phyloP scores from a whole-genome alignment of 345 rosid genomes.

The Eucalyptus polyanthemos region DNA sequence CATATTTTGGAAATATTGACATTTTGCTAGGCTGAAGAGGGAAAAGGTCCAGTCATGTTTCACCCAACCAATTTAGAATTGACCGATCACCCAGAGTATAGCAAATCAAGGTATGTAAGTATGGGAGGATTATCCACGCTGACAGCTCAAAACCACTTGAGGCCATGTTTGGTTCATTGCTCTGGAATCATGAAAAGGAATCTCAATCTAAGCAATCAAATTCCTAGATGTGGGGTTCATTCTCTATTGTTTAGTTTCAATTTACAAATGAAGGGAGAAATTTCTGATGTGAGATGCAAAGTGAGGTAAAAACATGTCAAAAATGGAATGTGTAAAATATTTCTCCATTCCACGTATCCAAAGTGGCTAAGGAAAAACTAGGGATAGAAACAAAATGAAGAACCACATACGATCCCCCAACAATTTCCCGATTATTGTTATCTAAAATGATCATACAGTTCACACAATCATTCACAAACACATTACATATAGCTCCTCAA shows the following conservation, averaged over 20 bases:
- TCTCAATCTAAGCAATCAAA: not conserved
- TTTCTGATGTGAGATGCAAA: not conserved
- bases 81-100: not conserved
- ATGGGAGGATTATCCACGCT: not conserved
- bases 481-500: not conserved
- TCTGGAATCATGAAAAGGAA: not conserved
- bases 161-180: not conserved
- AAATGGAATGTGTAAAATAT: not conserved
- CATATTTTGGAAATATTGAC: not conserved
- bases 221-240: not conserved
- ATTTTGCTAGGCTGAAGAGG: not conserved
- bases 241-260: not conserved
- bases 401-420: not conserved
- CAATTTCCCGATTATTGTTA: not conserved
- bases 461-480: not conserved
- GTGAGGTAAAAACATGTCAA: not conserved
- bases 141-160: not conserved
- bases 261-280: not conserved
- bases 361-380: not conserved
- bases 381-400: not conserved
- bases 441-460: not conserved
- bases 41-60: not conserved
- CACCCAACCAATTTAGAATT: not conserved
- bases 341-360: not conserved
- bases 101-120: not conserved